phyloP scores from a whole-genome alignment of 352 stramenopile species.

The Thraustotheca clavata region DNA sequence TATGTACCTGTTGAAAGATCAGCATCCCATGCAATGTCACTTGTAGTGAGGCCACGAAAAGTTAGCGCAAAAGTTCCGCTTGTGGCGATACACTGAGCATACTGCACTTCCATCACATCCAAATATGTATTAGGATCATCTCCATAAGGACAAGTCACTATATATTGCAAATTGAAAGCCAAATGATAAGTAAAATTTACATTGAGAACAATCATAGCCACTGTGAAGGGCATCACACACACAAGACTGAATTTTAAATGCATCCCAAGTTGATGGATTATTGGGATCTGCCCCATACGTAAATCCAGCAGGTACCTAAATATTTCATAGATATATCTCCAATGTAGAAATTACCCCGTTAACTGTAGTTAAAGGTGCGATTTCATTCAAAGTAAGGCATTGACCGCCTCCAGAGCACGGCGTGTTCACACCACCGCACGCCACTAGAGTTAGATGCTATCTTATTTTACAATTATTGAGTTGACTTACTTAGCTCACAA shows the following conservation, averaged over 20 bases:
- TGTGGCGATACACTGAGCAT: slow-evolving; percentile 51
- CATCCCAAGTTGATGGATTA: slow-evolving; percentile 63
- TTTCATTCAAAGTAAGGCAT: slow-evolving; percentile 58
- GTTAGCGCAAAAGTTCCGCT: slow-evolving; percentile 50
- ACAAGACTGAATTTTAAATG: slow-evolving; percentile 50
- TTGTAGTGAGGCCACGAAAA: slow-evolving; percentile 55
- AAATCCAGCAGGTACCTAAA: slow-evolving; percentile 30
- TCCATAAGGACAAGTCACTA: slow-evolving; percentile 57
- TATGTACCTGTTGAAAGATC: slow-evolving; percentile 18
- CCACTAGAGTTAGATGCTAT: slow-evolving; percentile 36
- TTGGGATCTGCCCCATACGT: slow-evolving; percentile 60
- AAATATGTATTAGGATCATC: slow-evolving; percentile 60
- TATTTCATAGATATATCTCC: neutral
- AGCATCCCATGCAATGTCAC: slow-evolving; percentile 31
- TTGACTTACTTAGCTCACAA: slow-evolving; percentile 56
- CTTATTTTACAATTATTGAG: neutral
- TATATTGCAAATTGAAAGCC: neutral
- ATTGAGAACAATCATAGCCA: slow-evolving; percentile 61
- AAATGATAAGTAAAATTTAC: slow-evolving; percentile 27
- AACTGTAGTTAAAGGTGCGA: slow-evolving; percentile 43
- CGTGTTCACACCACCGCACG: slow-evolving; percentile 29
- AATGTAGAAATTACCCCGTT: slow-evolving; percentile 33
- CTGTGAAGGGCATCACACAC: slow-evolving; percentile 49
- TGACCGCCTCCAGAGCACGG: slow-evolving; percentile 69
- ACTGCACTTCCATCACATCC: slow-evolving; percentile 46